phyloP scores from a whole-genome alignment of 257 asterid species.

The Petunia axillaris region DNA sequence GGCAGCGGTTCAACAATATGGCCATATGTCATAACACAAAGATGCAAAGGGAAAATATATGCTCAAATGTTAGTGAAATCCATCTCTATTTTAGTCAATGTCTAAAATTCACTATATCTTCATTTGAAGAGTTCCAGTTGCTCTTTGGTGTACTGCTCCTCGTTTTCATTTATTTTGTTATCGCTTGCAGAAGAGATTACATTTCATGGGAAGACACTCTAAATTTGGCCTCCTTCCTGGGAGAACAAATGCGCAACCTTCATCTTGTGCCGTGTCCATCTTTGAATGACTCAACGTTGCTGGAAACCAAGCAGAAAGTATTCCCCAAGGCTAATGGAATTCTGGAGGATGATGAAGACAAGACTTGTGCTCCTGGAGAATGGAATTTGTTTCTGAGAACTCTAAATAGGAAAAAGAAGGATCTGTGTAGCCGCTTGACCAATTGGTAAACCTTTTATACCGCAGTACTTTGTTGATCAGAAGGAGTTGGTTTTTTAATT shows the following conservation, averaged over 20 bases:
- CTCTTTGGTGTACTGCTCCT: conserved; percentile 26
- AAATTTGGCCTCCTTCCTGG: conserved; percentile 82
- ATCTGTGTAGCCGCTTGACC: conserved; percentile 54
- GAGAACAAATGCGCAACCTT: conserved; percentile 83
- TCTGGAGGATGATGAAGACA: conserved; percentile 37
- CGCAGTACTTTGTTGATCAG: background rate
- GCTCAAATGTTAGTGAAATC: conserved; percentile 76
- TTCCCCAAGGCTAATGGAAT: conserved; percentile 46
- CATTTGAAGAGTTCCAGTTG: conserved; percentile 22
- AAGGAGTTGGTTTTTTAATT: background rate
- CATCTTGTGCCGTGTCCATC: conserved; percentile 72
- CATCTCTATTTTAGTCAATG: conserved; percentile 22
- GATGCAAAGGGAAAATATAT: conserved; percentile 86
- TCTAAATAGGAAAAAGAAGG: conserved; percentile 68
- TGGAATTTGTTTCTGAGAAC: conserved; percentile 58
- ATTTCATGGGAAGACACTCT: conserved; percentile 65
- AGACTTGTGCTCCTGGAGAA: conserved; percentile 51
- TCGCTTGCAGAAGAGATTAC: conserved; percentile 72
- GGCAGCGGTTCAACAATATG: conserved; percentile 53
- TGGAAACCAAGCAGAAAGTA: conserved; percentile 41
- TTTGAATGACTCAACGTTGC: conserved; percentile 35
- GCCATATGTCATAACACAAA: conserved; percentile 85
- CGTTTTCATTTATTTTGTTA: conserved; percentile 28
- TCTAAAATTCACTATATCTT: background rate
- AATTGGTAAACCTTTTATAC: conserved; percentile 64